Conservation (phyloP, 2,329 filamentous ascomycete species). For the Coniochaeta sp. region DNA sequence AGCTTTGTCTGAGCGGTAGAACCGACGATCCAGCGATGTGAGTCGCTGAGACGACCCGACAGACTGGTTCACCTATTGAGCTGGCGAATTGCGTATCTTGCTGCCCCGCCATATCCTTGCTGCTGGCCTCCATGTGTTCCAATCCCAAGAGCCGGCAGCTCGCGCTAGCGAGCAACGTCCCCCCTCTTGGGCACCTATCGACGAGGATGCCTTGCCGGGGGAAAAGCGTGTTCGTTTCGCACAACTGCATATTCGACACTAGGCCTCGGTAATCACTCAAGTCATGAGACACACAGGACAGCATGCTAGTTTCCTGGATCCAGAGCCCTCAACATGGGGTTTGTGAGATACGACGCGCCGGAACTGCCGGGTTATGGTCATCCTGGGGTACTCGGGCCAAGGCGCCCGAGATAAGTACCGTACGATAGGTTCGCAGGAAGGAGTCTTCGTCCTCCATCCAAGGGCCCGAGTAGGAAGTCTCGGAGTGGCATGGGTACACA, state of each 20-base stretch:
- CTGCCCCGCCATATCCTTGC: background rate
- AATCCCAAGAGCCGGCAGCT: background rate
- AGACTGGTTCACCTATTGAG: background rate
- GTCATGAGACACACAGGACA: background rate
- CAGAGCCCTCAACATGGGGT: background rate
- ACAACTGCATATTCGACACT: background rate
- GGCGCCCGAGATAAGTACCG: background rate
- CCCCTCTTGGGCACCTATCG: background rate
- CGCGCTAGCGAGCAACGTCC: background rate
- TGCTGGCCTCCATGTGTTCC: background rate
- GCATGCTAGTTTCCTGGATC: background rate
- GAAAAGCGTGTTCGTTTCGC: background rate
- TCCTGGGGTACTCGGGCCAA: background rate
- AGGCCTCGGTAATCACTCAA: background rate
- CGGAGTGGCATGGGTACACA: too few relatives aligned
- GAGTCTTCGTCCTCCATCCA: background rate
- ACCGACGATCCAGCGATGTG: background rate
- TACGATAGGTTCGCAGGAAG: background rate
- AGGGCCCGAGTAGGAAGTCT: too few relatives aligned
- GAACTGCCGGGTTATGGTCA: background rate
- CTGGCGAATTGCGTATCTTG: background rate
- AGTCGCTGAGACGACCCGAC: slow-evolving; percentile 1
- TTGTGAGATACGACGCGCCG: background rate
- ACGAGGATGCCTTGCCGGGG: background rate
- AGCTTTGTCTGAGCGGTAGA: background rate